Evolutionary conservation across 768 basidiomycete species (phyloP), one percentile per base, ranked within the genome.

Genomic region (Cubamyces lactineus): DNA sequence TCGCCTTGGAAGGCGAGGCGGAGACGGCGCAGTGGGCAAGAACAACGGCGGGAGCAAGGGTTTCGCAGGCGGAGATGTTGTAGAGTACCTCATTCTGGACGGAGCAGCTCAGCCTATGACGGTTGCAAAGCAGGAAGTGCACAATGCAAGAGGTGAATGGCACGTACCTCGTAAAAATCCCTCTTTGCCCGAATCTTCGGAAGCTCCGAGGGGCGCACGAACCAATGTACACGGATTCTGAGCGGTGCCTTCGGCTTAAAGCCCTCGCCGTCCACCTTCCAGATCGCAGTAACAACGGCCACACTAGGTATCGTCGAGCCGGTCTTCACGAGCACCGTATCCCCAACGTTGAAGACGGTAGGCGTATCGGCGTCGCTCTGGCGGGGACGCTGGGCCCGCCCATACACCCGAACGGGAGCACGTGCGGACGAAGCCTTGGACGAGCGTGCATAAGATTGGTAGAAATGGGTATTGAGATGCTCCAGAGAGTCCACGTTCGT

Each of bases 21-120:
- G 89, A 79, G 13, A 72, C 63, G 15, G 70, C 73, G 68, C 89
- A 91, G 54, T 71, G 81, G 12, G 78, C 76, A 19, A 84, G 67
- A 43, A 92, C 79, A 46, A 78, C 76, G 16, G 80, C 77, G 5
- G 88, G 82, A 15, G 78, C 75, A 16, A 89, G 66, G 42, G 82
- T 75, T 23, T 77, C 83, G 45, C 76, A 78, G 5, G 79, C 78
- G 34, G 77, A 65, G 23, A 89, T 72, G 9, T 51, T 54, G 52
- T 88, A 89, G 67, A 90, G 92, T 7, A 92, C 80, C 73, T 93
- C 91, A 65, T 90, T 88, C 91, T 92, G 64, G 1, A 24, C 16
- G 28, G 12, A 2, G 0, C 16, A 15, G 34, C 34, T 34, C 34
- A 34, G 34, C 34, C 34, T 34, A 9, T 11, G 34, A 34, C 23